Percentiles rank a stretch among this genome's conserved stretches.
These are phyloP conservation scores for Taphrina wiesneri DNA, from an alignment of 1,139 yeast genomes.

Conservation along the genomic window DNA sequence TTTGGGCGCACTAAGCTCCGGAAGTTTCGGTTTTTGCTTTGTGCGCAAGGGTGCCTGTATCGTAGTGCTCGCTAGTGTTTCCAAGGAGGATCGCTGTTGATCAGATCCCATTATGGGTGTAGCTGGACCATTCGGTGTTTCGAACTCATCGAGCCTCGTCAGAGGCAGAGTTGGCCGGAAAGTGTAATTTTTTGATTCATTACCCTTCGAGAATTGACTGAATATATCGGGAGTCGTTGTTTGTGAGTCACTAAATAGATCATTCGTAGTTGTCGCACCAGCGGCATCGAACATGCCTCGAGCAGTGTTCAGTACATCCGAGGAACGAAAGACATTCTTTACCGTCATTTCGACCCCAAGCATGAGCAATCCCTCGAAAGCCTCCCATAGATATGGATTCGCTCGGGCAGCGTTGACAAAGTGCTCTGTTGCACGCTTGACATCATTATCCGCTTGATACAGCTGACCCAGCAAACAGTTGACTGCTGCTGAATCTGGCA, in stretches of 20 bases:
- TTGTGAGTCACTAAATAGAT: neutral
- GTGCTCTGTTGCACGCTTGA: slow-evolving; percentile 63
- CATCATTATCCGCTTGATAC: slow-evolving; percentile 55
- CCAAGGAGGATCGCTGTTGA: slow-evolving; percentile 17
- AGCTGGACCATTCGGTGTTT: slow-evolving; percentile 12
- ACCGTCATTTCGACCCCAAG: slow-evolving; percentile 67
- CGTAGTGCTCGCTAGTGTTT: neutral
- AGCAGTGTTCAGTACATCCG: slow-evolving; percentile 34
- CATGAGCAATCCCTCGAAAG: slow-evolving; percentile 72
- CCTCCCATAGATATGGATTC: slow-evolving; percentile 85
- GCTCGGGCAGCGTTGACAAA: slow-evolving; percentile 67
- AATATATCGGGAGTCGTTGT: slow-evolving; percentile 20
- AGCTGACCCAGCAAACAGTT: slow-evolving; percentile 71
- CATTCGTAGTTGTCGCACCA: neutral
- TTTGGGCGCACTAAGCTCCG: slow-evolving; percentile 20
- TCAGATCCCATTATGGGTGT: slow-evolving; percentile 18
- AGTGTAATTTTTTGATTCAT: neutral
- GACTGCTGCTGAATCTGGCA: slow-evolving; percentile 68
- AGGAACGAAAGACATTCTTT: slow-evolving; percentile 53
- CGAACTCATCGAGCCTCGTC: slow-evolving; percentile 9
- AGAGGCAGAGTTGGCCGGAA: slow-evolving; percentile 22
- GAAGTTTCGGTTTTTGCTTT: slow-evolving; percentile 7
- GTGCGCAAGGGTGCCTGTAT: slow-evolving; percentile 12
- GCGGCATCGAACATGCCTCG: neutral
- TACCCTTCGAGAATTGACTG: neutral